phyloP scores from a whole-genome alignment of 768 basidiomycete genomes.

The Myochromella boudieri region DNA sequence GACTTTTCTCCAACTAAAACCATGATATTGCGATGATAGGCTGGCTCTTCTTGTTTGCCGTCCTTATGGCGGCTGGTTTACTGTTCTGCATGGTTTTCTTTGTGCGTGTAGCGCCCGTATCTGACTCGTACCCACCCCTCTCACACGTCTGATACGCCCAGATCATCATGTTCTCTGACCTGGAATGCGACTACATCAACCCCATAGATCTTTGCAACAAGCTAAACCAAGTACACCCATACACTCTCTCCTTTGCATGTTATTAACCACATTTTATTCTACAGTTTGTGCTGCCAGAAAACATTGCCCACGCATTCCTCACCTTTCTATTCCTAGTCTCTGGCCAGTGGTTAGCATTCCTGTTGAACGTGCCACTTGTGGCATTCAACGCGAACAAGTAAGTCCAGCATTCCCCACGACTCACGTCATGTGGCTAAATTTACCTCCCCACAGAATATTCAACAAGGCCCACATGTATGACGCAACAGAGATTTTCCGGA shows the following conservation, averaged over 20 bases:
- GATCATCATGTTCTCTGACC: conserved; percentile 99
- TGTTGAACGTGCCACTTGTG: conserved; percentile 87
- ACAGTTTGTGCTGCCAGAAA: conserved; percentile 97
- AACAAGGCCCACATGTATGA: conserved; percentile 98
- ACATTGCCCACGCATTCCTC: conserved; percentile 91
- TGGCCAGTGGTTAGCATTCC: conserved; percentile 93
- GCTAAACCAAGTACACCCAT: conserved; percentile 79
- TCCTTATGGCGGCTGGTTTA: conserved; percentile 91
- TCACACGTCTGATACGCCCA: conserved; percentile 31
- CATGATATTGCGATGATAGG: conserved; percentile 42
- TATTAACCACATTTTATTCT: neutral
- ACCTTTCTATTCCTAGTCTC: conserved; percentile 87
- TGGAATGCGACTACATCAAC: conserved; percentile 99
- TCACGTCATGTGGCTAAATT: neutral
- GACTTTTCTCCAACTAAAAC: neutral
- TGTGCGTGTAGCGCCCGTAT: conserved; percentile 50
- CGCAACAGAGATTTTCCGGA: conserved; percentile 98
- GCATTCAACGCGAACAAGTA: conserved; percentile 94
- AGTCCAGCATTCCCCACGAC: conserved; percentile 28
- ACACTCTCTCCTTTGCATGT: neutral
- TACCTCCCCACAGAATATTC: conserved; percentile 61
- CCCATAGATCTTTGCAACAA: conserved; percentile 99
- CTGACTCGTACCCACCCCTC: neutral
- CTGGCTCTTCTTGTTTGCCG: conserved; percentile 96
- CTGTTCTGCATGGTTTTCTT: conserved; percentile 99